Base-by-base conservation (phyloP, 192 early-diverging fungal genomes). In the Entomortierella chlamydospora region DNA sequence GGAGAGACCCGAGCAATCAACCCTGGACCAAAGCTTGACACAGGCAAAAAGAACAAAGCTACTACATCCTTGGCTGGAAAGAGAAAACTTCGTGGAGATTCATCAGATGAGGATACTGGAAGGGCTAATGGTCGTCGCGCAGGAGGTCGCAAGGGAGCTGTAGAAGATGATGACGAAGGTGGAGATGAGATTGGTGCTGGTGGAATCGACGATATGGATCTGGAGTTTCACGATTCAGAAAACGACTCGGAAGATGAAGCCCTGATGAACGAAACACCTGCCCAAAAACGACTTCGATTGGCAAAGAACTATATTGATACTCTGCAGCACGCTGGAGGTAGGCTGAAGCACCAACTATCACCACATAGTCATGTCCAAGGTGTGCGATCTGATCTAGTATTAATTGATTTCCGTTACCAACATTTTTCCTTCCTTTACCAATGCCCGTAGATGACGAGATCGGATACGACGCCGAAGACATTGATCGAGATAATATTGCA, bases 401-500 rank as follows among this genome's bases (percentile, higher is more conserved):
- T 15, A 20, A 47, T 47, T 9, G 39, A 41, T 41, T 13, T 9
- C 13, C 39, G 13, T 41, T 43, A n/a, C 49, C 41, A 69, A 20
- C 39, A 12, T 8, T 20, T 37, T n/a, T 30, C 39, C 41, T 49
- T 8, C 22, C 26, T 59, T 50, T 37, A 20, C 15, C 15, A 17
- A 55, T 42, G 7, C 56, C 15, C 23, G 57, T 84, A 81, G 72
- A 84, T 39, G 89, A 90, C 22, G 82, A 88, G 17, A 90, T 81
- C 53, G 97, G 93, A 53, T 92, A 94, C 63, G 96, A 97, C 83
- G 97, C 96, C 4, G 93, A 86, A 50, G 93, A 97, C 67, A 90
- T 98, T 37, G 98, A 99, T 82, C 86, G 91, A 42, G 97, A 98
- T 66, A 83, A 98, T 57, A 96, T 99, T 73, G 95, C 96, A 7